These are phyloP conservation scores for Spizellomyces punctatus DNA, from an alignment of 192 early-diverging fungal genomes.

Conservation along the genomic window DNA sequence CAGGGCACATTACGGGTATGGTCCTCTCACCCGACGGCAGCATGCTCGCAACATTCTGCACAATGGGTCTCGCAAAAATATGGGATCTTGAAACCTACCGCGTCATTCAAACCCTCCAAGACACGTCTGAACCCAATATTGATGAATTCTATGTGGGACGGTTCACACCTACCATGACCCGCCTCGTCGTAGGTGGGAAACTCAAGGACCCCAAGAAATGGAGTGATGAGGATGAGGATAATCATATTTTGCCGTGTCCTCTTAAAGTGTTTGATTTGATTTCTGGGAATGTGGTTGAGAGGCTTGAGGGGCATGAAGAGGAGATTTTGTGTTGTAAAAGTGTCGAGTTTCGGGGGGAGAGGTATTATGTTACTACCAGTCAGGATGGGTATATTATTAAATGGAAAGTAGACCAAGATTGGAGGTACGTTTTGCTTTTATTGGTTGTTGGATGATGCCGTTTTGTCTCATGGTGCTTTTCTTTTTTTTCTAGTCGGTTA, in stretches of 20 bases:
- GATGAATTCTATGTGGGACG: conserved; percentile 90
- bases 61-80: conserved; percentile 70
- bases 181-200: conserved; percentile 84
- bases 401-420: conserved; percentile 84
- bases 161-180: conserved; percentile 68
- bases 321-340: conserved; percentile 84
- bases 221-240: conserved; percentile 90
- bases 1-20: conserved; percentile 80
- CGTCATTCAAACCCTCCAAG: conserved; percentile 71
- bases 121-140: conserved; percentile 67
- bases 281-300: conserved; percentile 78
- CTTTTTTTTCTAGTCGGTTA: conserved; percentile 57
- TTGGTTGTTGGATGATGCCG: background rate
- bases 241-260: conserved; percentile 91
- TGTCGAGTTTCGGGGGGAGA: conserved; percentile 74
- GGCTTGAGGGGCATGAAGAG: conserved; percentile 82
- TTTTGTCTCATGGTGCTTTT: too few relatives aligned
- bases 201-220: conserved; percentile 86
- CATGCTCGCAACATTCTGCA: conserved; percentile 87
- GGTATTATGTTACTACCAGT: conserved; percentile 87
- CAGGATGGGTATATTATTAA: conserved; percentile 93
- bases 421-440: conserved; percentile 60
- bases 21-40: conserved; percentile 79
- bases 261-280: conserved; percentile 88
- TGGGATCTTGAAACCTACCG: conserved; percentile 83